Evolutionary conservation across 164 flowering plant species (phyloP).

Genomic region (Nymphaea colorata): DNA sequence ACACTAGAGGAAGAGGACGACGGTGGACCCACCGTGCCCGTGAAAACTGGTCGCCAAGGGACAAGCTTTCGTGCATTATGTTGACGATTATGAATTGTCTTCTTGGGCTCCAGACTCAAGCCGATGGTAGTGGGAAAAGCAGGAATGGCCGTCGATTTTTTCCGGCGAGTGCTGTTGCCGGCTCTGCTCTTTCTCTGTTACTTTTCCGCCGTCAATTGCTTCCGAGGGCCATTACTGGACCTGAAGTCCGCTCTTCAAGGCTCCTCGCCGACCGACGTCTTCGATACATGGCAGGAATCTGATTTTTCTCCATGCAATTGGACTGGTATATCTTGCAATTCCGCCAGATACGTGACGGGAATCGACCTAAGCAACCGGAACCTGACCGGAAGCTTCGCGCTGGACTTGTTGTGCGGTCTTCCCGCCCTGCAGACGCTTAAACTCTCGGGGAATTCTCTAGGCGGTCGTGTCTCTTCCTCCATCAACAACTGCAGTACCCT

Average conservation of each 20-base stretch:
- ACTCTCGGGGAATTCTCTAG: slow-evolving; percentile 29
- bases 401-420: slow-evolving; percentile 41
- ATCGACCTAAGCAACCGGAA: slow-evolving; percentile 24
- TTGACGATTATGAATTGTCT: background rate
- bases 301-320: slow-evolving; percentile 27
- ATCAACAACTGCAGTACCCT: slow-evolving; percentile 33
- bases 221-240: slow-evolving; percentile 26
- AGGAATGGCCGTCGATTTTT: too few relatives aligned
- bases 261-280: slow-evolving; percentile 14
- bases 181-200: slow-evolving; percentile 5
- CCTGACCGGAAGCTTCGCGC: slow-evolving; percentile 29
- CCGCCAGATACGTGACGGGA: slow-evolving; percentile 20
- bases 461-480: slow-evolving; percentile 25
- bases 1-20: too few relatives aligned
- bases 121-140: too few relatives aligned
- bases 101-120: background rate
- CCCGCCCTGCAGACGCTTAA: slow-evolving; percentile 27
- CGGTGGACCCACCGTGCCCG: too few relatives aligned
- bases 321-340: slow-evolving; percentile 45
- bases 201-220: background rate
- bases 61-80: background rate
- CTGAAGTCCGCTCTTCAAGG: slow-evolving; percentile 25
- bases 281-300: slow-evolving; percentile 30
- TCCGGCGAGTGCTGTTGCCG: background rate
- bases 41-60: too few relatives aligned